Evolutionary conservation across 2,329 filamentous ascomycete genomes (phyloP).

Genomic region (Ascochyta clinopodiicola): DNA sequence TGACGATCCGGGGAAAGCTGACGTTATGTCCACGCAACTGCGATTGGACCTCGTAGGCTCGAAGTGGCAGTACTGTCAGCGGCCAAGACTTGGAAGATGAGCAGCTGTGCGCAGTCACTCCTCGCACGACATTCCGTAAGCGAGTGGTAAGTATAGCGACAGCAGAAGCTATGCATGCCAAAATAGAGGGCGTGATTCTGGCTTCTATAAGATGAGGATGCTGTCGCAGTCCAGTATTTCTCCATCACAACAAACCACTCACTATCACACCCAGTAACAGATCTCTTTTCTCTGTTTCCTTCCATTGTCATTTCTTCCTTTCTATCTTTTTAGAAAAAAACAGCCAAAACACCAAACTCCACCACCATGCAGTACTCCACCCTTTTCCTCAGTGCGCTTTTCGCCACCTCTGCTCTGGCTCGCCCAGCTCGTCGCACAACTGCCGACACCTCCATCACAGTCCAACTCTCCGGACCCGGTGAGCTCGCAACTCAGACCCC

Average conservation of each 20-base stretch:
- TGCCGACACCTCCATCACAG: conserved; percentile 5
- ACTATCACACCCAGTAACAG: background rate
- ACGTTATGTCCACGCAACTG: background rate
- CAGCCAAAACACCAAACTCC: background rate
- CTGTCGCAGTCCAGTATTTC: background rate
- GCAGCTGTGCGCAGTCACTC: conserved; percentile 2
- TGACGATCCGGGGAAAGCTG: conserved; percentile 12
- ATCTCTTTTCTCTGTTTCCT: background rate
- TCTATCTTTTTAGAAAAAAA: background rate
- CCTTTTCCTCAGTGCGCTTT: conserved; percentile 16
- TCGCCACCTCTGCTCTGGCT: conserved; percentile 17
- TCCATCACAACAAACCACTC: conserved; percentile 4
- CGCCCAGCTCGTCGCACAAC: conserved; percentile 8
- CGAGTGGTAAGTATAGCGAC: background rate
- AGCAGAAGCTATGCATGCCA: background rate
- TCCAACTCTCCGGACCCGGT: conserved; percentile 7
- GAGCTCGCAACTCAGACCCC: conserved; percentile 13
- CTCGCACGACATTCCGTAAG: background rate
- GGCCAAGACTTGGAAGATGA: conserved; percentile 4
- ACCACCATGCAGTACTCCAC: conserved; percentile 23
- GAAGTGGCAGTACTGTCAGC: conserved; percentile 1
- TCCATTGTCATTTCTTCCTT: background rate
- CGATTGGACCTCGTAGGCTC: background rate
- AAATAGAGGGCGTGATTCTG: background rate
- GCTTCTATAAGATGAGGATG: background rate